These are phyloP conservation scores for Lentinula boryana DNA, from an alignment of 768 basidiomycete species.

Conservation along the genomic window DNA sequence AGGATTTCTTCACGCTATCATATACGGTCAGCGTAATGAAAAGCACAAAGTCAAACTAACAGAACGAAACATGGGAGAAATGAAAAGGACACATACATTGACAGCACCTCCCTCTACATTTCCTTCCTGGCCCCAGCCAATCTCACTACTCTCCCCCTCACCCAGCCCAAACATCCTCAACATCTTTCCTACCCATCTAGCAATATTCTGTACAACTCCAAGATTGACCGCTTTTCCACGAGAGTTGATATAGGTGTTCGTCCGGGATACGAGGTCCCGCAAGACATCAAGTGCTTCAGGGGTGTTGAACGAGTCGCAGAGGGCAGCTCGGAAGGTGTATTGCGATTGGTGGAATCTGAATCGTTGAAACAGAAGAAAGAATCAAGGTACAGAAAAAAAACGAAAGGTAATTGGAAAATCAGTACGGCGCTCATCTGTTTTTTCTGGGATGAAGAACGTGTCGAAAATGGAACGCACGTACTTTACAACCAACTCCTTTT, in stretches of 20 bases:
- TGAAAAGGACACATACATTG: constrained; percentile 34
- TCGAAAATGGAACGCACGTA: constrained; percentile 23
- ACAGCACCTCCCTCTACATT: constrained; percentile 31
- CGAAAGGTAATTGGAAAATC: too few relatives aligned
- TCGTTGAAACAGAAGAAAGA: constrained; percentile 1
- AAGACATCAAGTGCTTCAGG: constrained; percentile 73
- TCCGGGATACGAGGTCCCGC: constrained; percentile 74
- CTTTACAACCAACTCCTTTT: constrained; percentile 64
- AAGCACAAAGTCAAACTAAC: background rate
- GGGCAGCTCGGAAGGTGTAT: constrained; percentile 70
- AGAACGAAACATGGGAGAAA: background rate
- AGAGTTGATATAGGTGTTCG: constrained; percentile 83
- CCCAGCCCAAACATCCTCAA: constrained; percentile 76
- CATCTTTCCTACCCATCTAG: constrained; percentile 69
- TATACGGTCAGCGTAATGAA: too few relatives aligned
- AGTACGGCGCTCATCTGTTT: too few relatives aligned
- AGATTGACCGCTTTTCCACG: constrained; percentile 57
- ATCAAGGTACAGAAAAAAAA: constrained; percentile 3
- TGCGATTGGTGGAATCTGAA: constrained; percentile 65
- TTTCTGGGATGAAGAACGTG: background rate
- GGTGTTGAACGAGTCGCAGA: constrained; percentile 98
- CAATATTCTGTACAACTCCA: constrained; percentile 54
- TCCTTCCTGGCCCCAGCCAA: constrained; percentile 83
- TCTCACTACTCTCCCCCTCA: constrained; percentile 55
- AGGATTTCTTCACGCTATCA: constrained; percentile 74